Conservation (phyloP, 1,284 basidiomycete genomes). For the Mycena citricolor region DNA sequence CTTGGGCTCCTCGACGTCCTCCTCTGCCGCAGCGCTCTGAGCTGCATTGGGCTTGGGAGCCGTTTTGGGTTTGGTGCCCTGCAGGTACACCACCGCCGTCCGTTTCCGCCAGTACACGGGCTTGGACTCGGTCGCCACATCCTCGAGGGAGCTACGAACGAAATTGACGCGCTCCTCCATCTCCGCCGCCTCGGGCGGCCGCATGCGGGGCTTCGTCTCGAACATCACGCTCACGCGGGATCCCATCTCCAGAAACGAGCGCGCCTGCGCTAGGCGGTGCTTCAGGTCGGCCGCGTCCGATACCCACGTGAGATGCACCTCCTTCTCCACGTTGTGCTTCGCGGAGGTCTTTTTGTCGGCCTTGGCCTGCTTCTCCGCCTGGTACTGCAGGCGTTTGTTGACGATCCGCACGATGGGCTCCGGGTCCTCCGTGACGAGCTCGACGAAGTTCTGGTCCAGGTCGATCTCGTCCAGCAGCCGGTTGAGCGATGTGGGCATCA, state of each 20-base stretch:
- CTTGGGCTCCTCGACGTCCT: too few species aligned
- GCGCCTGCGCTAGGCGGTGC: constrained; percentile 66
- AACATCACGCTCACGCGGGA: constrained; percentile 59
- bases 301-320: constrained; percentile 75
- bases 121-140: constrained; percentile 54
- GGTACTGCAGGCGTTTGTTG: constrained; percentile 36
- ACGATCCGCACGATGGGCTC: constrained; percentile 55
- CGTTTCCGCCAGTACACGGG: constrained; percentile 38
- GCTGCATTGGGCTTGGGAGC: neutral
- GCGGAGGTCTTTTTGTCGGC: constrained; percentile 33
- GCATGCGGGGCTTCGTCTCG: constrained; percentile 45
- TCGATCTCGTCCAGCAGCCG: constrained; percentile 43
- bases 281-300: constrained; percentile 58
- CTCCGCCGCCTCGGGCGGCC: constrained; percentile 31
- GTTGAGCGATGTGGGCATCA: constrained; percentile 38
- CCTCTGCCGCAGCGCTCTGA: neutral
- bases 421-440: constrained; percentile 47
- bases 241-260: constrained; percentile 59
- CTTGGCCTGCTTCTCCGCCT: constrained; percentile 36
- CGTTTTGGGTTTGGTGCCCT: constrained; percentile 27
- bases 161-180: constrained; percentile 44
- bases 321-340: constrained; percentile 51
- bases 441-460: constrained; percentile 43
- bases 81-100: constrained; percentile 45
- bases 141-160: constrained; percentile 40